phyloP scores from a whole-genome alignment of 805 yeast genomes.

The Blastobotrys chiropterorum region DNA sequence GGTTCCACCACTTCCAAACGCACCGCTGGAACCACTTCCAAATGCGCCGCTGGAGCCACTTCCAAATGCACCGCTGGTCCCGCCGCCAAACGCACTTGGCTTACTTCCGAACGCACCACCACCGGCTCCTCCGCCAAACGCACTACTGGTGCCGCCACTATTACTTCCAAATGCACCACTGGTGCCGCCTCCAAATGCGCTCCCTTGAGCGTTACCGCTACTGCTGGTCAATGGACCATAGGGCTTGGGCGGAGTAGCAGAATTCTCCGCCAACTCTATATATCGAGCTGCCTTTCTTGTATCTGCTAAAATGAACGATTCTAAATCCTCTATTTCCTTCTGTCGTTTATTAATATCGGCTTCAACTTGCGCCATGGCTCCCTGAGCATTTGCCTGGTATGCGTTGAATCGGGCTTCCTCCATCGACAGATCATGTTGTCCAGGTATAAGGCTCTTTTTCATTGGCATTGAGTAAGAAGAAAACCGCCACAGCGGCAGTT shows the following conservation, averaged over 20 bases:
- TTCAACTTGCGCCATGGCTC: slow-evolving; percentile 2
- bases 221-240: slow-evolving; percentile 8
- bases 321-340: slow-evolving; percentile 42
- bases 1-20: slow-evolving; percentile 6
- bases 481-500: slow-evolving; percentile 11
- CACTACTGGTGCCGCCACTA: slow-evolving; percentile 13
- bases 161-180: slow-evolving; percentile 7
- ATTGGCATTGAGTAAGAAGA: slow-evolving; percentile 11
- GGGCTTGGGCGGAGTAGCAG: slow-evolving; percentile 8
- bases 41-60: slow-evolving; percentile 17
- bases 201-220: no score
- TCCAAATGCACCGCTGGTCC: slow-evolving; percentile 7
- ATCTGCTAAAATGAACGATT: slow-evolving; percentile 35
- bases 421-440: slow-evolving; percentile 15
- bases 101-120: slow-evolving; percentile 7
- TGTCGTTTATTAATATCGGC: slow-evolving; percentile 26
- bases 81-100: slow-evolving; percentile 2
- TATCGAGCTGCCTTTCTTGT: slow-evolving; percentile 50
- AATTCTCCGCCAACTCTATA: slow-evolving; percentile 41
- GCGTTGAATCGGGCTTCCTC: slow-evolving; percentile 19
- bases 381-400: slow-evolving; percentile 10
- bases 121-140: slow-evolving; percentile 15
- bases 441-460: slow-evolving; percentile 12
- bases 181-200: slow-evolving; percentile 2
- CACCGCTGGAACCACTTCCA: slow-evolving; percentile 11